Evolutionary conservation across 768 basidiomycete species (phyloP).

Genomic region (Clitopilus passeckerianus): DNA sequence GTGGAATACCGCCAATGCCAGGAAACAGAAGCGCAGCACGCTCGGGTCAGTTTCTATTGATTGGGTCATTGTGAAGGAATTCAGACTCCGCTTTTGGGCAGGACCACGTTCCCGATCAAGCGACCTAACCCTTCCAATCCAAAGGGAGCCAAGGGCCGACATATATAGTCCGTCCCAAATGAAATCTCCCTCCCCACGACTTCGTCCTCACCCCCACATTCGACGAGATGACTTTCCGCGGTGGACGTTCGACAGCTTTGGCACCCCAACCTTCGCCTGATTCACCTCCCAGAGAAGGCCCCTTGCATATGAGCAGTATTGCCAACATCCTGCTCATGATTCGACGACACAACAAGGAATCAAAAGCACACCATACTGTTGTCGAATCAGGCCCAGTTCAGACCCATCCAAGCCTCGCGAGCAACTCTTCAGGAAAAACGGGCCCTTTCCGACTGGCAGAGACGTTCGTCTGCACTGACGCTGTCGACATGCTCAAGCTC

Average conservation of each 20-base stretch:
- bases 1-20: background rate
- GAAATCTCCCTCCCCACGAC: slow-evolving; percentile 3
- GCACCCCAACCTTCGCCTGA: slow-evolving; percentile 6
- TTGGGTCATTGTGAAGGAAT: background rate
- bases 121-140: background rate
- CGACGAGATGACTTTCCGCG: slow-evolving; percentile 5
- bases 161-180: slow-evolving; percentile 1
- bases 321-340: slow-evolving; percentile 53
- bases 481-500: slow-evolving; percentile 55
- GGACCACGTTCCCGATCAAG: background rate
- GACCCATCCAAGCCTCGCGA: slow-evolving; percentile 30
- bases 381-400: slow-evolving; percentile 34
- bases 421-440: slow-evolving; percentile 17
- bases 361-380: slow-evolving; percentile 23
- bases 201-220: background rate
- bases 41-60: background rate
- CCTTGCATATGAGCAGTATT: slow-evolving; percentile 33
- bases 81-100: background rate
- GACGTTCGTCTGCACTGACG: slow-evolving; percentile 53
- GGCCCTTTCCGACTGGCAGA: slow-evolving; percentile 30
- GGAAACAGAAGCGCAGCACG: background rate
- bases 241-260: slow-evolving; percentile 1
- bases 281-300: slow-evolving; percentile 13
- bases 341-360: slow-evolving; percentile 25
- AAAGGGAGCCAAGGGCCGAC: background rate